Evolutionary conservation across 352 stramenopile genomes (phyloP).

Genomic region (Phytophthora fragariaefolia): DNA sequence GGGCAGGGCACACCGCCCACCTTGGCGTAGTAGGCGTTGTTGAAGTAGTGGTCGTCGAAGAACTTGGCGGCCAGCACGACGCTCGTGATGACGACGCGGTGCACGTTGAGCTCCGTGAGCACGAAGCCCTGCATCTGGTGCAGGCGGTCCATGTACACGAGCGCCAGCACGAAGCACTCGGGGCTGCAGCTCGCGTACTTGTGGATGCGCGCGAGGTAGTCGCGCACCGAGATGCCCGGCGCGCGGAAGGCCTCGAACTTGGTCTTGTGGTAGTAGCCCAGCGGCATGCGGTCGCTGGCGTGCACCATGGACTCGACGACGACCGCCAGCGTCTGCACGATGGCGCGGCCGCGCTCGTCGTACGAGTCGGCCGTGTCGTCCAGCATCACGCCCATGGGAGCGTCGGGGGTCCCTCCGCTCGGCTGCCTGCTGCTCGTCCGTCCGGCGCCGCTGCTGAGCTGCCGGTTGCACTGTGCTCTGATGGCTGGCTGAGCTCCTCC

Average conservation of each 20-base stretch:
- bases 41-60: slow-evolving; percentile 99
- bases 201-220: slow-evolving; percentile 93
- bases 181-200: slow-evolving; percentile 98
- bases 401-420: not conserved
- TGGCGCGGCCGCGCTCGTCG: slow-evolving; percentile 77
- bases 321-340: slow-evolving; percentile 80
- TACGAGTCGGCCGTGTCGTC: slow-evolving; percentile 61
- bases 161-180: slow-evolving; percentile 98
- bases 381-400: slow-evolving; percentile 36
- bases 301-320: slow-evolving; percentile 86
- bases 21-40: slow-evolving; percentile 99
- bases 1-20: slow-evolving; percentile 92
- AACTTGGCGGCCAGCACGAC: slow-evolving; percentile 99
- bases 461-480: slow-evolving; percentile 20
- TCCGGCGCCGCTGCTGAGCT: slow-evolving; percentile 16
- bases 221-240: slow-evolving; percentile 80
- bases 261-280: slow-evolving; percentile 66
- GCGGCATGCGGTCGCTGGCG: slow-evolving; percentile 57
- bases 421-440: slow-evolving; percentile 4
- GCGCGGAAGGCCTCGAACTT: slow-evolving; percentile 90
- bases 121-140: slow-evolving; percentile 97
- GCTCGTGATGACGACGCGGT: slow-evolving; percentile 97
- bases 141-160: slow-evolving; percentile 99
- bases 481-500: slow-evolving; percentile 30
- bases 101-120: slow-evolving; percentile 97